Evolutionary conservation across 208 protist species (phyloP), one percentile per base, ranked within the genome.

Genomic region (Wallacemonas sp.): DNA sequence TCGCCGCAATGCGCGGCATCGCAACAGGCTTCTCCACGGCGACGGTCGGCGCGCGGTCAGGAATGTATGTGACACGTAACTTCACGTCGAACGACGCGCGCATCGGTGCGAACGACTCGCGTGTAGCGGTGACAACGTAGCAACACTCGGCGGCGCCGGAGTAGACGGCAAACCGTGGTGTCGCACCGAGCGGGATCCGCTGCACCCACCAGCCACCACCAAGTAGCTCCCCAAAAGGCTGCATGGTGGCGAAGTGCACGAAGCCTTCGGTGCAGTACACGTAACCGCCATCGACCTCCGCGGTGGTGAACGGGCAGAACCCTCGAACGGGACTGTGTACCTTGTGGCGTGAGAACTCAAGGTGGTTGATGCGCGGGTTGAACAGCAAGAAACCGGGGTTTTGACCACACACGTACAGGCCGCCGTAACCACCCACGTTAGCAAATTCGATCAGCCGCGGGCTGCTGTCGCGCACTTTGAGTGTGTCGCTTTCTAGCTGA

Each of bases 401-500:
- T 54, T 91, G 79, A 3, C 91, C 91, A 48, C 91, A 96, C n/a
- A 92, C 86, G 69, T 93, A 93, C 9, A 87, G 59, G 27, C 91
- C 91, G 26, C 57, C 22, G 63, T 85, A 52, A 3, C 82, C 82
- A 63, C 66, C 61, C 9, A 92, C 61, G 19, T 42, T 53, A 24
- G 58, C 26, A 52, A 95, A 92, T 17, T 76, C 36, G 17, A 92
- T 50, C 22, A 95, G 73, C 4, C 85, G 85, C 22, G 76, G 78
- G 44, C 82, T 93, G 46, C 80, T 83, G 60, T 88, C 60, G 17
- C 80, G 84, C 71, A 81, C 75, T 26, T 79, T 66, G 50, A 83
- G 69, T 15, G 85, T 90, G 44, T 88, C 81, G 54, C 78, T 78
- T 38, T 81, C 71, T 63, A 87, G 65, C 29, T 71, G 73, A 8